Base-by-base conservation (phyloP, 2,329 filamentous ascomycete genomes). In the Fusarium graminum region DNA sequence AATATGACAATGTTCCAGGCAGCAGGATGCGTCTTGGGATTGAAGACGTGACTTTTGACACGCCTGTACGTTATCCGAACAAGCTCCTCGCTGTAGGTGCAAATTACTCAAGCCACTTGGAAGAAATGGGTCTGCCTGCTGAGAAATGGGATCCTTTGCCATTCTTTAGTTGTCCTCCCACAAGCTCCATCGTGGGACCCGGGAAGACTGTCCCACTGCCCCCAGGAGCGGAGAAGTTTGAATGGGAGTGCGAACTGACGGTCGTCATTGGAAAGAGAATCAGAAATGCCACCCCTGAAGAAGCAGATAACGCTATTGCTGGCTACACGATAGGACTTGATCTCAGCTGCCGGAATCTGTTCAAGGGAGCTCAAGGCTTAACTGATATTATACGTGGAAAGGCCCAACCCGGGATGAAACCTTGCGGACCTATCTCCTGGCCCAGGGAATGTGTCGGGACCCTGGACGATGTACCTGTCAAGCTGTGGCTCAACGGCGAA, bases 391-490 rank as follows among this genome's bases (percentile, higher is more conserved):
- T 52, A 1, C 30, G 50, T 3, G 50, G 50, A n/a, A 52, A 52
- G 9, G 50, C 50, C 7, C 50, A 52, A n/a, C 50, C 50, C 7
- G 50, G 40, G n/a, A 52, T 52, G 50, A 52, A 52, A 2, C 50
- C 50, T 2, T 29, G 25, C 3, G 50, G 50, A 3, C 40, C 30
- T 1, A 14, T 52, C 1, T 52, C 45, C n/a, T 52, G 50, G 50
- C 50, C 50, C 1, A 52, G 29, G 6, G 50, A 38, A 4, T 45
- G n/a, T 6, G 25, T 52, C 22, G 50, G 50, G 13, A 52, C 8
- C 8, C 3, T 52, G 10, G 30, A 45, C 1, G 14, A 45, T 17
- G 25, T 11, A 11, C 40, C 50, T 2, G 25, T 52, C 5, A 52
- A 36, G 26, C 19, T 52, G n/a, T 52, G 25, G 50, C 40, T 52